Percentiles rank a stretch among this genome's conserved stretches.
Conservation (phyloP, 2,329 filamentous ascomycete species). For the Seiridium cupressi region DNA sequence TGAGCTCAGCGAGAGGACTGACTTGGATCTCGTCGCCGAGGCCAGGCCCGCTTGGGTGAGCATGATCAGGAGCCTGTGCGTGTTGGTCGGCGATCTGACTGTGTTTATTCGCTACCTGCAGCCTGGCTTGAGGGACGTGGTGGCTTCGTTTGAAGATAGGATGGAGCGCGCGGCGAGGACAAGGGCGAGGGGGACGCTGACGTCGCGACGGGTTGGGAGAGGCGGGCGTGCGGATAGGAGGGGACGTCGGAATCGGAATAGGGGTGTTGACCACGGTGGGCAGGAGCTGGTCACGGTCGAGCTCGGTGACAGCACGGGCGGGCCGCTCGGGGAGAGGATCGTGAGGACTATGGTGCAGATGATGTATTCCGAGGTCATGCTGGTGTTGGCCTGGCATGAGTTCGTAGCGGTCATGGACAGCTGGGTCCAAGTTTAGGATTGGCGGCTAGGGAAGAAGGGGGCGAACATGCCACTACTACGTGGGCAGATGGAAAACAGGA, state of each 20-base stretch:
- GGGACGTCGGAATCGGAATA: no score
- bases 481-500: no score
- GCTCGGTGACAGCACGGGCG: not conserved
- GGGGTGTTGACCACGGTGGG: not conserved
- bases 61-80: no score
- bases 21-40: no score
- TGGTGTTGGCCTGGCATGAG: not conserved
- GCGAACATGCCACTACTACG: no score
- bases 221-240: no score
- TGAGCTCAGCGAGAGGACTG: no score
- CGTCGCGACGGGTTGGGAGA: no score
- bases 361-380: not conserved
- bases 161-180: not conserved
- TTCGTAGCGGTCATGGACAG: not conserved
- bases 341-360: not conserved
- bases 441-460: no score
- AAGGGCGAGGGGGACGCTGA: not conserved
- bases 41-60: no score
- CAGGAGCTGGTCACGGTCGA: not conserved
- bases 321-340: not conserved
- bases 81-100: not conserved
- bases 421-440: not conserved
- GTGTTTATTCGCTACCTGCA: not conserved
- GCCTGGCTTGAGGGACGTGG: not conserved
- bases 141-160: not conserved